Percentiles rank a stretch among this genome's conserved stretches.
These are phyloP conservation scores for Chrysoporthe deuterocubensis DNA, from an alignment of 2,329 filamentous ascomycete species.

Conservation along the genomic window DNA sequence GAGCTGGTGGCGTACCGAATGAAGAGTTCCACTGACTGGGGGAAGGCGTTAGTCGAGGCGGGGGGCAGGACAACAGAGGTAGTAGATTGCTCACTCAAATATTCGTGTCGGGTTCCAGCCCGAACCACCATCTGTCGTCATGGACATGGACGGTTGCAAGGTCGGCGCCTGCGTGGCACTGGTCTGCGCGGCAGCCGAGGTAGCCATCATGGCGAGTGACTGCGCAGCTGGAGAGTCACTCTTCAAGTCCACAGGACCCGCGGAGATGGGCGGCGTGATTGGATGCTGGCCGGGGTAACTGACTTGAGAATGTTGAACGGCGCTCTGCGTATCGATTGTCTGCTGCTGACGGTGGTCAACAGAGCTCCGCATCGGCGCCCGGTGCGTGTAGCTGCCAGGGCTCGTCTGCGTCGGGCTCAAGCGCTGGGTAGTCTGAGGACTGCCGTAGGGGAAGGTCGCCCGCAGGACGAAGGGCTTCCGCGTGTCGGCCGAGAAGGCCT, in stretches of 20 bases:
- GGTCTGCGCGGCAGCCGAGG: constrained; percentile 44
- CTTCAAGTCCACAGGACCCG: constrained; percentile 73
- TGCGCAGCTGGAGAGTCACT: constrained; percentile 71
- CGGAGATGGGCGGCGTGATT: constrained; percentile 80
- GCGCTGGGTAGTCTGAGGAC: constrained; percentile 67
- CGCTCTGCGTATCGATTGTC: constrained; percentile 56
- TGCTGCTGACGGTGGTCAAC: constrained; percentile 58
- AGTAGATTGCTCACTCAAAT: constrained; percentile 73
- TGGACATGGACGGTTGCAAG: constrained; percentile 58
- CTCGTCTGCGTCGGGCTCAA: constrained; percentile 65
- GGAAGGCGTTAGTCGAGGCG: constrained; percentile 27
- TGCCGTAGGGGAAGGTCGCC: constrained; percentile 83
- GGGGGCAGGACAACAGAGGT: constrained; percentile 22
- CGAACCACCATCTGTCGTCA: constrained; percentile 61
- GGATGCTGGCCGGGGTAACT: constrained; percentile 68
- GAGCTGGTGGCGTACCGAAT: constrained; percentile 73
- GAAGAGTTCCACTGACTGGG: constrained; percentile 91
- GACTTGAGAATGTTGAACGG: constrained; percentile 61
- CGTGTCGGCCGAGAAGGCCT: constrained; percentile 87
- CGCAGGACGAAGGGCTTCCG: constrained; percentile 88
- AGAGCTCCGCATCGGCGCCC: constrained; percentile 49
- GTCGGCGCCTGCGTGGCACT: constrained; percentile 54
- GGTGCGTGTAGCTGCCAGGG: constrained; percentile 48
- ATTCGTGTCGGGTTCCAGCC: constrained; percentile 86
- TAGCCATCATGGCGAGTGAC: constrained; percentile 71